phyloP scores from a whole-genome alignment of 164 flowering plant genomes.

The grape (Vitis vinifera) region ASM3070453v1 NC_081821.1:117501-118000 shows the following conservation, averaged over 20 bases:
- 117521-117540: too few relatives aligned
- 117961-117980: conserved; percentile 40
- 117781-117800: conserved; percentile 19
- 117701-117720: conserved; percentile 48
- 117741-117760: conserved; percentile 47
- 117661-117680: conserved; percentile 35
- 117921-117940: conserved; percentile 51
- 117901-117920: conserved; percentile 38
- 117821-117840: conserved; percentile 63
- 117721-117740: conserved; percentile 45
- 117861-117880: conserved; percentile 48
- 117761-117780: conserved; percentile 51
- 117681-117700: conserved; percentile 57
- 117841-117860: conserved; percentile 33
- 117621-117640: conserved; percentile 14
- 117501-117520: too few relatives aligned
- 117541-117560: too few relatives aligned
- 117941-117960: conserved; percentile 72
- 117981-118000: background rate
- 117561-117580: too few relatives aligned
- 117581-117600: too few relatives aligned
- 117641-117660: conserved; percentile 38
- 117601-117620: too few relatives aligned
- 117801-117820: conserved; percentile 39
- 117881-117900: conserved; percentile 45